Evolutionary conservation across 2,329 filamentous ascomycete species (phyloP).

Genomic region (Emergomyces africanus): DNA sequence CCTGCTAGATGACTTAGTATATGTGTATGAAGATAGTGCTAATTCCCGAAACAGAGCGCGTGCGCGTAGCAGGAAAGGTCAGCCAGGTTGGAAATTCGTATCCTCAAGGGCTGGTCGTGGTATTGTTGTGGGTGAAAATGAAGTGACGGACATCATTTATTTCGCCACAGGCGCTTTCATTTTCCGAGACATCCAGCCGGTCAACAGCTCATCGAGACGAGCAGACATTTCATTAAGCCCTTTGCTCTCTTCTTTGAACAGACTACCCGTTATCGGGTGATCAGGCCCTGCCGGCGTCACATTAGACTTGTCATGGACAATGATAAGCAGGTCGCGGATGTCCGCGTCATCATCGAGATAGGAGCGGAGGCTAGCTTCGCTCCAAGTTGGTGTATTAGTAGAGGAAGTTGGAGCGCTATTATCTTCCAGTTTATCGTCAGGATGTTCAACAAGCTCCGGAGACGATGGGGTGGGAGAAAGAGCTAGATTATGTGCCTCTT

Average conservation of each 20-base stretch:
- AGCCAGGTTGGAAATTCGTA: not conserved
- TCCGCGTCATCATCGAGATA: constrained; percentile 87
- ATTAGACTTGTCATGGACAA: constrained; percentile 86
- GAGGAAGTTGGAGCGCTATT: constrained; percentile 44
- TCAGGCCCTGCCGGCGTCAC: constrained; percentile 67
- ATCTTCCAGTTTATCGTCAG: constrained; percentile 21
- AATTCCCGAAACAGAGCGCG: not conserved
- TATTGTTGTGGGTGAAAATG: not conserved
- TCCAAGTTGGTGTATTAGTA: constrained; percentile 57
- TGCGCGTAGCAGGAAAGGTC: not conserved
- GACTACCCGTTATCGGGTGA: constrained; percentile 65
- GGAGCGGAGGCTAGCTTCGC: constrained; percentile 68
- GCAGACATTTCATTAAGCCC: constrained; percentile 77
- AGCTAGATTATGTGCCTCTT: constrained; percentile 33
- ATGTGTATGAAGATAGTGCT: not conserved
- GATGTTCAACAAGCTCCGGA: constrained; percentile 16
- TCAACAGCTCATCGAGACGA: constrained; percentile 78
- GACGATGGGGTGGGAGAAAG: constrained; percentile 44
- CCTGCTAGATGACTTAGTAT: not conserved
- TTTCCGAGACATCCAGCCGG: constrained; percentile 55
- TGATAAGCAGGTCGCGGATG: constrained; percentile 75
- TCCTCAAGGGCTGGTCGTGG: not conserved
- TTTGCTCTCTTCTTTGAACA: constrained; percentile 81
- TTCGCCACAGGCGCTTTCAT: not conserved
- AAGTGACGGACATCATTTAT: not conserved